A percentile compares a stretch with the other conserved stretches of the same genome.
Conservation (phyloP, 352 stramenopile genomes). For the Pythium phragmiticola region DNA sequence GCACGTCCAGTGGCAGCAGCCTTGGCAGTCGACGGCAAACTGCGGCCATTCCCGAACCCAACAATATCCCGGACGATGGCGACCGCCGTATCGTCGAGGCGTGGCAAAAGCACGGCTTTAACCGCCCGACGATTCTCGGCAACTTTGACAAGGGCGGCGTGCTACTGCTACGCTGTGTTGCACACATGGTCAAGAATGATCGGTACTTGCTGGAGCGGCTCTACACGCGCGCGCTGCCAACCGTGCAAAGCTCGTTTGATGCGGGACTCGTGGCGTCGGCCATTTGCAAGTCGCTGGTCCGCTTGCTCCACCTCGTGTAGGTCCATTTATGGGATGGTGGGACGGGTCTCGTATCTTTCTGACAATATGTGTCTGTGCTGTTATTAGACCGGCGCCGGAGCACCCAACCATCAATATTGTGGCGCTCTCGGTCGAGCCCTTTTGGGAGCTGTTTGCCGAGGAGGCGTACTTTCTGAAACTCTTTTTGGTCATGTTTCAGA, state of each 20-base stretch:
- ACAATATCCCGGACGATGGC: conserved; percentile 27
- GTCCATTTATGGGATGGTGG: conserved; percentile 20
- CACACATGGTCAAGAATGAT: conserved; percentile 68
- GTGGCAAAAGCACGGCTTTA: conserved; percentile 82
- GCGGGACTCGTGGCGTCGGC: conserved; percentile 63
- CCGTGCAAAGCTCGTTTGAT: conserved; percentile 58
- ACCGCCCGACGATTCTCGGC: conserved; percentile 49
- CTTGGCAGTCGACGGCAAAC: conserved; percentile 35
- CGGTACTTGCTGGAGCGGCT: conserved; percentile 41
- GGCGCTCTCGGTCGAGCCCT: conserved; percentile 72
- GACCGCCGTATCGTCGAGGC: conserved; percentile 44
- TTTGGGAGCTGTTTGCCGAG: conserved; percentile 84
- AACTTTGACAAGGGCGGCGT: conserved; percentile 84
- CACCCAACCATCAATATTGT: conserved; percentile 73
- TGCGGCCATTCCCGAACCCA: conserved; percentile 25
- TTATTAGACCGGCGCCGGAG: conserved; percentile 49
- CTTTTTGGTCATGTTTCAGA: conserved; percentile 72
- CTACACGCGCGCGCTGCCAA: conserved; percentile 55
- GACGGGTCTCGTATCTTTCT: neutral
- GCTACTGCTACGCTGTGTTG: conserved; percentile 58
- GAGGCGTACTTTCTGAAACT: conserved; percentile 77
- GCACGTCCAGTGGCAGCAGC: conserved; percentile 24
- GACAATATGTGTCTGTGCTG: neutral
- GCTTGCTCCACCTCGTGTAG: conserved; percentile 74
- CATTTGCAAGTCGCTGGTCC: conserved; percentile 70